Percentiles rank a stretch among this genome's conserved stretches.
Conservation (phyloP, 768 basidiomycete species). For the Lactarius hengduanensis region DNA sequence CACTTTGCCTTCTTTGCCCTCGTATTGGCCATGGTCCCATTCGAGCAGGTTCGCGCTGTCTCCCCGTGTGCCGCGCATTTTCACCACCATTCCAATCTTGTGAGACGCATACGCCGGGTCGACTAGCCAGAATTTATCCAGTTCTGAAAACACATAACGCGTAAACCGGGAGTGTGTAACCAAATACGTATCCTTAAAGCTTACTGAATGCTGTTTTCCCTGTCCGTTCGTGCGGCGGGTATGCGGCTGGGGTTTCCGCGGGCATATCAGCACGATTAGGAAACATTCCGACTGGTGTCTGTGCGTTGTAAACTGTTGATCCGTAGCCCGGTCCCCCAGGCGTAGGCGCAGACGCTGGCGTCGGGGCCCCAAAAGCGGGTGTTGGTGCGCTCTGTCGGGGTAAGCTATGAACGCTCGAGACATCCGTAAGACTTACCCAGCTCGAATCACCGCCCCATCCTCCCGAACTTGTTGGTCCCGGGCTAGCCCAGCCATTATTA, state of each 20-base stretch:
- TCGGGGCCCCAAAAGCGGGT: conserved; percentile 34
- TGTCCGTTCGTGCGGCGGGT: conserved; percentile 36
- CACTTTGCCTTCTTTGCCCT: conserved; percentile 35
- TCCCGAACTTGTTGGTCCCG: conserved; percentile 34
- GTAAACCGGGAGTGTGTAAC: background rate
- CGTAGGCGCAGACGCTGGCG: conserved; percentile 42
- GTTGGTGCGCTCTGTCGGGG: conserved; percentile 34
- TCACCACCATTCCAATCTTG: conserved; percentile 41
- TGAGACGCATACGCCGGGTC: conserved; percentile 36
- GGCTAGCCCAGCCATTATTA: conserved; percentile 31
- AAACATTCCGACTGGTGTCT: conserved; percentile 34
- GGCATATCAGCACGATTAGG: conserved; percentile 21
- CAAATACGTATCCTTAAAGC: conserved; percentile 17
- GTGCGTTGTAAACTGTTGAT: conserved; percentile 36
- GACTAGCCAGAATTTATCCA: conserved; percentile 45
- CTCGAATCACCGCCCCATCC: conserved; percentile 47
- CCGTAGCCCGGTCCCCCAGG: conserved; percentile 36
- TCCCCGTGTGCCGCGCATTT: conserved; percentile 39
- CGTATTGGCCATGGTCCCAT: conserved; percentile 38
- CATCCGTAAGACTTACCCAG: conserved; percentile 42
- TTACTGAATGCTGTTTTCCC: conserved; percentile 30
- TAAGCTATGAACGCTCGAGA: background rate
- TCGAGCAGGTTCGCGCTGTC: conserved; percentile 35
- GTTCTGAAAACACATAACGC: conserved; percentile 31
- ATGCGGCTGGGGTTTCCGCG: conserved; percentile 39